phyloP scores from a whole-genome alignment of 192 early-diverging fungal genomes.

The Podila epigama region DNA sequence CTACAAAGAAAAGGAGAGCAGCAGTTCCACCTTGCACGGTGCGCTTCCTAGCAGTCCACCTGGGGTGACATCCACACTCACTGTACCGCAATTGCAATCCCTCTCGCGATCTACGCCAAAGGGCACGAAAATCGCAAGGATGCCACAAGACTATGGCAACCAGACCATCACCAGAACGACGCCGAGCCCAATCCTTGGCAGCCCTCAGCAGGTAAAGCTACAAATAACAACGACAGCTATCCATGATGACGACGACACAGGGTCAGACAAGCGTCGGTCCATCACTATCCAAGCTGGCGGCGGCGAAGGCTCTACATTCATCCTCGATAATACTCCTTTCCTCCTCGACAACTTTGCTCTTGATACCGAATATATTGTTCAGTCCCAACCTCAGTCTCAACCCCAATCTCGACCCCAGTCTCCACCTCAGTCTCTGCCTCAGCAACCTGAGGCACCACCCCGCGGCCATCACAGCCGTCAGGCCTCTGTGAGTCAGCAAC shows the following conservation, averaged over 20 bases:
- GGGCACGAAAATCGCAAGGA: no score
- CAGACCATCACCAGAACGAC: constrained; percentile 2
- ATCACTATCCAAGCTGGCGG: constrained; percentile 23
- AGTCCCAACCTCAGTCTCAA: background rate
- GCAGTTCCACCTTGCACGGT: no score
- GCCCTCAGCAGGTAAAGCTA: background rate
- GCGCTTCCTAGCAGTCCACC: no score
- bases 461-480: no score
- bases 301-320: constrained; percentile 30
- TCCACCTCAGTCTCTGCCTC: no score
- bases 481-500: background rate
- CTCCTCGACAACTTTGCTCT: constrained; percentile 43
- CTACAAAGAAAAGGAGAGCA: constrained; percentile 15
- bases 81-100: no score
- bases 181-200: background rate
- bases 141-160: no score
- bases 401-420: background rate
- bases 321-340: constrained; percentile 32
- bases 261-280: constrained; percentile 7
- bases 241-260: background rate
- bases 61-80: no score
- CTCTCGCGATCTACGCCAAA: no score
- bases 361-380: constrained; percentile 24
- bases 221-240: background rate
- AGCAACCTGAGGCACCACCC: no score